A percentile compares a stretch with the other conserved stretches of the same genome.
Evolutionary conservation across 305 asterid genomes (phyloP).

Genomic region (Lippia alba): DNA sequence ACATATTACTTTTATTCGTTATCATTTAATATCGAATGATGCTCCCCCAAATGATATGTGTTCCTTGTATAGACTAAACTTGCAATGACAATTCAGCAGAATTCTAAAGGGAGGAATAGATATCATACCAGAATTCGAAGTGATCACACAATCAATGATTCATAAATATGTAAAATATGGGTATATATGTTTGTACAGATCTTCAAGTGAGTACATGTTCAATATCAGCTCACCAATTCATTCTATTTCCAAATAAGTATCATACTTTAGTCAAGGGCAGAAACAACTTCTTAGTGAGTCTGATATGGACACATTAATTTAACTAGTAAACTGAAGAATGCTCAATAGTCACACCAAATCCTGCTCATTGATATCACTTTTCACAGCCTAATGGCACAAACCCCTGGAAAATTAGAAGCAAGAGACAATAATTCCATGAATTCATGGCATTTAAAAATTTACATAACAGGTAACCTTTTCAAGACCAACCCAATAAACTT

Average conservation of each 20-base stretch:
- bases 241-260: background rate
- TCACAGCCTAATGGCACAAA: background rate
- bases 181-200: background rate
- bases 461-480: background rate
- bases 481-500: too few species aligned
- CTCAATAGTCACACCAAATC: conserved; percentile 2
- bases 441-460: conserved; percentile 6
- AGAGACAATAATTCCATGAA: conserved; percentile 8
- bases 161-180: background rate
- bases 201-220: conserved; percentile 15
- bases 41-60: conserved; percentile 16
- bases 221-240: background rate
- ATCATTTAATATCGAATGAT: background rate
- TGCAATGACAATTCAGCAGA: background rate
- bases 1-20: background rate
- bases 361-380: conserved; percentile 7
- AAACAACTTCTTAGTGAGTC: conserved; percentile 3
- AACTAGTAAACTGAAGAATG: too few species aligned
- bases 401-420: too few species aligned
- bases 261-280: conserved; percentile 9
- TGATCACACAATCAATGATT: too few species aligned
- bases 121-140: too few species aligned
- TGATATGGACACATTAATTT: background rate
- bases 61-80: background rate
- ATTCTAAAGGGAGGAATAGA: too few species aligned